Evolutionary conservation across 2,329 filamentous ascomycete species (phyloP).

Genomic region (Xylaria digitata): DNA sequence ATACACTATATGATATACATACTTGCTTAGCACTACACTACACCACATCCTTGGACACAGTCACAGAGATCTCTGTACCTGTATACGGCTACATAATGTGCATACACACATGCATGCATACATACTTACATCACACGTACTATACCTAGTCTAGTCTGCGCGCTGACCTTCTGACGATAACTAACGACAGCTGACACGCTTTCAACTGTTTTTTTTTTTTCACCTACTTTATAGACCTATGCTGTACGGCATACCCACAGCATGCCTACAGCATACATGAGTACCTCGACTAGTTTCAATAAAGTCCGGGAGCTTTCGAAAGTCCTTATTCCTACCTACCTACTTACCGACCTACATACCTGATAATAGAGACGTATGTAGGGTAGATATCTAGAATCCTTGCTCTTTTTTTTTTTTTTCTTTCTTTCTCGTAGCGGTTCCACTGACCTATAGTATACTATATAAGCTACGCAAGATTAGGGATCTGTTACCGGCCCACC

Average conservation of each 20-base stretch:
- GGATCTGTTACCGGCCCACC: conserved; percentile 7
- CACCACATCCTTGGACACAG: background rate
- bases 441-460: conserved; percentile 9
- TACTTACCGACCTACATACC: background rate
- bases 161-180: conserved; percentile 27
- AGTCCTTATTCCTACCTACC: background rate
- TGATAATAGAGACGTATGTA: background rate
- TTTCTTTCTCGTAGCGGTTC: background rate
- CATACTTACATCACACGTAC: conserved; percentile 30
- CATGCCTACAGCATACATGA: background rate
- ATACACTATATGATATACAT: background rate
- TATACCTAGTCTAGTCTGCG: conserved; percentile 13
- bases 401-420: conserved; percentile 9
- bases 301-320: background rate
- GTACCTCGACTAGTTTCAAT: background rate
- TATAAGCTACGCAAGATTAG: conserved; percentile 10
- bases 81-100: conserved; percentile 14
- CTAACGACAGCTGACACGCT: conserved; percentile 12
- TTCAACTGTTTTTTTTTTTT: too few species aligned
- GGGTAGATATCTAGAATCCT: background rate
- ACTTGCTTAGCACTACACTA: too few species aligned
- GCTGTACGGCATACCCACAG: conserved; percentile 4
- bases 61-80: background rate
- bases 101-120: conserved; percentile 26
- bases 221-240: too few species aligned